Base-by-base conservation (phyloP, 202 grass and related monocot species). In the Eragrostis tef region DNA sequence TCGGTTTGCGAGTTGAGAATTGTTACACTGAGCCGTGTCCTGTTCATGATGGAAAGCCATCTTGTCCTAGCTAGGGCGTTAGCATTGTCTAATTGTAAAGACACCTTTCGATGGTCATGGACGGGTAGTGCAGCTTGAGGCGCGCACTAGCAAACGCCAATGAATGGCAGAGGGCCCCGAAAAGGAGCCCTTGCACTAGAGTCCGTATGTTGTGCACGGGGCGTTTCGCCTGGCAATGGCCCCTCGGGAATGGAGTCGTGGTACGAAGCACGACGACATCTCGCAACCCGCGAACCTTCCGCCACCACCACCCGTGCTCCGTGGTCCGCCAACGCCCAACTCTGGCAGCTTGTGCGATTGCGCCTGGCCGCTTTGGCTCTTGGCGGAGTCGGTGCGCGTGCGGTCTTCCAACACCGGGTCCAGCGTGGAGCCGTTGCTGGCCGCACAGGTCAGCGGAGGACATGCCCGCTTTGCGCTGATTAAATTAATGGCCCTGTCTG, bases 401-500 rank as follows among this genome's bases (percentile, higher is more conserved):
- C 1, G 61, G 53, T 45, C 63, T 6, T 69, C 48, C 54, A 36
- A 21, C 31, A 57, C 86, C 86, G 45, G 53, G 86, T 80, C 75
- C 70, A 75, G 72, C 34, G 9, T 9, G 26, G 5, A 5, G 12
- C 27, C 26, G 6, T 29, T 29, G 20, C 44, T 4, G 34, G 6
- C 1, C 44, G 10, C 12, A 0, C 34, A 39, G 34, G 34, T 39
- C 34, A 39, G 34, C 34, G 34, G 21, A 86, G 54, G 79, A 83
- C 74, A 2, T 29, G 74, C 36, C 34, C 43, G 62, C 45, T 74
- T 52, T 19, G 42, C 17, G 66, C 69, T 15, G 51, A 52, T 73
- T 88, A 87, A 77, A 52, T 73, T 88, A 87, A 77, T 77, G 80
- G 62, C 22, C 24, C 67, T 83, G 59, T 74, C 60, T 7, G 24